Percentiles rank a stretch among this genome's conserved stretches.
phyloP scores from a whole-genome alignment of 2,329 filamentous ascomycete species.

The Fusarium beomiforme region DNA sequence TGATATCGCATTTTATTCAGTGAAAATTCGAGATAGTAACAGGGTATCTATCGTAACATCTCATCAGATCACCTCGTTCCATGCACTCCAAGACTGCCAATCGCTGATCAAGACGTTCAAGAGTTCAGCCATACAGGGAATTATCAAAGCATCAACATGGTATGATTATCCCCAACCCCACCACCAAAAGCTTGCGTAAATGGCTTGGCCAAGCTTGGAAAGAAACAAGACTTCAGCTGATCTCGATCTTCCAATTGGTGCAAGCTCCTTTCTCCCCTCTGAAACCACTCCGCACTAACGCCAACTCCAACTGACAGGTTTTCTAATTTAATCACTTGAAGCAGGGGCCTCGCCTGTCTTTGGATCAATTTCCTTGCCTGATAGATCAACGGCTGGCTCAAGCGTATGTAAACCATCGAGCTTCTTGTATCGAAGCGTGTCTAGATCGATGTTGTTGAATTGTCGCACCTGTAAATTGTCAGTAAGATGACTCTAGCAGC shows the following conservation, averaged over 20 bases:
- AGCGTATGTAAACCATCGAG: slow-evolving; percentile 50
- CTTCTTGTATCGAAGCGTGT: slow-evolving; percentile 49
- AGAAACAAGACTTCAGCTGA: slow-evolving; percentile 16
- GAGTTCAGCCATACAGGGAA: slow-evolving; percentile 25
- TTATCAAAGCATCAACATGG: slow-evolving; percentile 4
- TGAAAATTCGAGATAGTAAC: background rate
- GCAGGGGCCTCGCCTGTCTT: slow-evolving; percentile 9
- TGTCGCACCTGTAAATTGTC: slow-evolving; percentile 50
- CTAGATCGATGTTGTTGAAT: slow-evolving; percentile 54
- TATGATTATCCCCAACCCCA: slow-evolving; percentile 12
- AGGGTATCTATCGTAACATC: background rate
- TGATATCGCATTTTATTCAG: background rate
- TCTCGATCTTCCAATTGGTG: slow-evolving; percentile 28
- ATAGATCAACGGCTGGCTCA: slow-evolving; percentile 50
- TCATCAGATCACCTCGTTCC: background rate
- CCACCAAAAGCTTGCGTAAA: slow-evolving; percentile 38
- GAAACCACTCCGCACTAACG: background rate
- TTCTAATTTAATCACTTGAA: slow-evolving; percentile 2
- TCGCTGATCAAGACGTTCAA: slow-evolving; percentile 13
- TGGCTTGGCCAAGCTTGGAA: slow-evolving; percentile 30
- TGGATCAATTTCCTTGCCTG: slow-evolving; percentile 42
- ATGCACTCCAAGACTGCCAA: slow-evolving; percentile 21
- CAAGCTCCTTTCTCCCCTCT: background rate
- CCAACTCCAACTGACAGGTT: background rate
- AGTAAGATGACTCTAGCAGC: background rate